Base-by-base conservation (phyloP, 257 asterid genomes). In the Fraxinus pennsylvanica region DNA sequence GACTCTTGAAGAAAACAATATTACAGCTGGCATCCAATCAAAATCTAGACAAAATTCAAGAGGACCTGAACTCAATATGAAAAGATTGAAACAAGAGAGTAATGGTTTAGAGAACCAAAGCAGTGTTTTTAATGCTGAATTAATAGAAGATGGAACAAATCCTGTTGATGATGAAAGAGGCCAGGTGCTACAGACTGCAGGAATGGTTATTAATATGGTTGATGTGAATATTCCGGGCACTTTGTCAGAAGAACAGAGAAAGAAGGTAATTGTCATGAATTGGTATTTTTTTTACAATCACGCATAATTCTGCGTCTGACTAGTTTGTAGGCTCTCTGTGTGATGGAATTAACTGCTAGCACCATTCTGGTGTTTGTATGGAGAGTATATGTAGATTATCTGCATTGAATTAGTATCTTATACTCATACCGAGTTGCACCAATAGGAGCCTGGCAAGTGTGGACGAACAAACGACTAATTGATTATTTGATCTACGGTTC, bases 201-300 rank as follows among this genome's bases (percentile, higher is more conserved):
- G 90, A 84, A 87, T 93, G 82, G 90, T 92, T 72, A 81, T 96
- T 82, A 90, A 88, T 69, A 91, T 90, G 98, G 95, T 96, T 84
- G 99, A 96, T 85, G 68, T 76, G 80, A 91, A 96, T 72, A 84
- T 91, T 89, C 97, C 95, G 1, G 94, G 83, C 38, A 79, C 90
- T 78, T 84, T 96, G 73, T 83, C 90, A 67, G 96, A 91, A 78
- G 97, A 93, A 80, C 92, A 88, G 84, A 93, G 90, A 85, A 86
- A 89, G 85, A 92, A 91, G 97, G 99, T 96, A 88, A 66, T 68
- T 22, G 43, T 68, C 79, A 66, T 69, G 76, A 21, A 72, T 76
- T 71, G 32, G 47, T 75, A 77, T 72, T 82, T 73, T 71, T 73
- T 73, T 25, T 15, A 54, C 3, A 50, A 30, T 75, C 69, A 79